Evolutionary conservation across 2,329 filamentous ascomycete genomes (phyloP).

Genomic region (Xylariaceae sp.): DNA sequence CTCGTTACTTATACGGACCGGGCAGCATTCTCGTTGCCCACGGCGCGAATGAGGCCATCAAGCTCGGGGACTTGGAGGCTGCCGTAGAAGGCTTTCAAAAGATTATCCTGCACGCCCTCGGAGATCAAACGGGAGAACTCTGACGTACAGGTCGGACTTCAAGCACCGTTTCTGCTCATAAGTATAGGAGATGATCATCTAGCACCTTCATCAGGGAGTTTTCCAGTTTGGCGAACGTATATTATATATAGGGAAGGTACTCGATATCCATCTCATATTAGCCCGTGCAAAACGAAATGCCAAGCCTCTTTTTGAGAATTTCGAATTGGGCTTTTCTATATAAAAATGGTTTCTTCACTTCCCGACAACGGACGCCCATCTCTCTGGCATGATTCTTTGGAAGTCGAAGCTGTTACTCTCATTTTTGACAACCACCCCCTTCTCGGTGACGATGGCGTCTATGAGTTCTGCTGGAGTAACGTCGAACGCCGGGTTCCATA

Average conservation of each 20-base stretch:
- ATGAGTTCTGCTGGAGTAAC: conserved; percentile 86
- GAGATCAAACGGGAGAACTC: conserved; percentile 17
- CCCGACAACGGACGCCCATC: conserved; percentile 41
- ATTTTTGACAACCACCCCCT: conserved; percentile 77
- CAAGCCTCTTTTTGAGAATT: background rate
- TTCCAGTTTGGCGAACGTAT: background rate
- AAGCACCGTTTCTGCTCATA: background rate
- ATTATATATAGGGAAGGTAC: background rate
- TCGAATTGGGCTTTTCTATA: background rate
- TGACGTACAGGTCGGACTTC: background rate
- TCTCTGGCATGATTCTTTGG: conserved; percentile 49
- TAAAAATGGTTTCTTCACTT: conserved; percentile 9
- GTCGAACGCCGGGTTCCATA: conserved; percentile 98
- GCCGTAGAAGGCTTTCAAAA: conserved; percentile 76
- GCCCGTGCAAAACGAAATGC: background rate
- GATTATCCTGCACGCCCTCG: conserved; percentile 54
- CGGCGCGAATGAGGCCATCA: conserved; percentile 74
- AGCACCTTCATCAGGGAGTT: background rate
- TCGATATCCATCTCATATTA: background rate
- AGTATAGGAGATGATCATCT: background rate
- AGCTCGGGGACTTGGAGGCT: conserved; percentile 65
- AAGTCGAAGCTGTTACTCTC: conserved; percentile 64
- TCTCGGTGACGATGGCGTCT: conserved; percentile 90
- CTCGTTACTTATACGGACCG: conserved; percentile 61
- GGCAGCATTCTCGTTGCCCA: conserved; percentile 82